These are phyloP conservation scores for Aquilaria agallochum DNA, from an alignment of 441 rosid genomes.

Conservation along the genomic window DNA sequence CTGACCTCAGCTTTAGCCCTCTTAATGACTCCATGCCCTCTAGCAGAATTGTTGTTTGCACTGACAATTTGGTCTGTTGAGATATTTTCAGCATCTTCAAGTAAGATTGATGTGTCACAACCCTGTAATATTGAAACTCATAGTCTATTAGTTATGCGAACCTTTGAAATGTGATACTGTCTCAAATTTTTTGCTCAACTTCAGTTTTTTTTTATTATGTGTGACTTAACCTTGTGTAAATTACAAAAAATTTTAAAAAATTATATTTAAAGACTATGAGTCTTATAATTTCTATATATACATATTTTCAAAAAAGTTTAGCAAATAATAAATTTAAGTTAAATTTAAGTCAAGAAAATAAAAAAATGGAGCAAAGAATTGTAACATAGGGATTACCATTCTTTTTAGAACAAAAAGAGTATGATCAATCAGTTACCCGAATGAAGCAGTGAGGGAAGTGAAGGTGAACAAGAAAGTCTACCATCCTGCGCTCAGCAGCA, in stretches of 20 bases:
- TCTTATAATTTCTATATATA: too few species aligned
- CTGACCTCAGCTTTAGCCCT: slow-evolving; percentile 14
- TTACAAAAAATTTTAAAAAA: not conserved
- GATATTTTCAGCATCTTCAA: slow-evolving; percentile 37
- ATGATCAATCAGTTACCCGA: slow-evolving; percentile 22
- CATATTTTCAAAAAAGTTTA: too few species aligned
- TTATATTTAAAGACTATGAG: too few species aligned
- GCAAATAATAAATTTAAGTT: too few species aligned
- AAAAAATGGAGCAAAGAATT: too few species aligned
- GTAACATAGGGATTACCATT: too few species aligned
- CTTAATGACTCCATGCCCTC: slow-evolving; percentile 43
- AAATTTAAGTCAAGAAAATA: too few species aligned
- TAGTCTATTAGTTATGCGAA: not conserved
- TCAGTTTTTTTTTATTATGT: not conserved
- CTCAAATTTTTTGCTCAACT: too few species aligned
- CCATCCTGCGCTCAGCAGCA: slow-evolving; percentile 52
- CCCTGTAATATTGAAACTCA: slow-evolving; percentile 24
- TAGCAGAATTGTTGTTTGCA: slow-evolving; percentile 30
- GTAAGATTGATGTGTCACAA: slow-evolving; percentile 56
- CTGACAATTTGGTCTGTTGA: slow-evolving; percentile 36
- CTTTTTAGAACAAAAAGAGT: not conserved
- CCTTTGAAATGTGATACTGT: too few species aligned
- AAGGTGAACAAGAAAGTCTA: slow-evolving; percentile 57
- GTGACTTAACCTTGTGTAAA: not conserved
- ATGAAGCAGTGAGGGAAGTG: slow-evolving; percentile 69